These are phyloP conservation scores for Clonostachys solani DNA, from an alignment of 2,329 filamentous ascomycete genomes.

Conservation along the genomic window DNA sequence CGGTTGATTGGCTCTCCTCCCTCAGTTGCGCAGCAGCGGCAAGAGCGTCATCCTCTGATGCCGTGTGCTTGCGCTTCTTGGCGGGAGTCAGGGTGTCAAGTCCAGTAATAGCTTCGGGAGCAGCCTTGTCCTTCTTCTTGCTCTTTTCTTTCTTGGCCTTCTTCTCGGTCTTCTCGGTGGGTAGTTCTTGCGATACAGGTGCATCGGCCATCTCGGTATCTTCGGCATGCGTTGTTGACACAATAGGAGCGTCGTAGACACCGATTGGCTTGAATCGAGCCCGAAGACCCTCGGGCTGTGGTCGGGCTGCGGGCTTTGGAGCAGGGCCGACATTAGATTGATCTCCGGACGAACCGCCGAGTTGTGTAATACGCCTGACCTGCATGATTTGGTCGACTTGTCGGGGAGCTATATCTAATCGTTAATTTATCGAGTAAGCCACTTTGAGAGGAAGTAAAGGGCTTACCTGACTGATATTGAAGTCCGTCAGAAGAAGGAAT, in stretches of 20 bases:
- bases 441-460: background rate
- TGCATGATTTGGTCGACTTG: conserved; percentile 58
- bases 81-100: conserved; percentile 4
- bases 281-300: conserved; percentile 64
- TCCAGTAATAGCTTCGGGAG: conserved; percentile 5
- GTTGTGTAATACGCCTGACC: conserved; percentile 57
- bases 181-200: conserved; percentile 8
- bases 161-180: conserved; percentile 4
- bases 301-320: conserved; percentile 47
- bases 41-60: conserved; percentile 30
- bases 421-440: background rate
- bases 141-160: conserved; percentile 18
- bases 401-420: conserved; percentile 17
- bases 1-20: conserved; percentile 22
- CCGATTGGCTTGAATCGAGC: conserved; percentile 67
- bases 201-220: conserved; percentile 39
- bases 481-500: conserved; percentile 53
- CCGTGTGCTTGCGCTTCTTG: conserved; percentile 26
- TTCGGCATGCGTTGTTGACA: conserved; percentile 19
- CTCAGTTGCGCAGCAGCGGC: conserved; percentile 26
- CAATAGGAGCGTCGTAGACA: conserved; percentile 22
- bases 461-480: conserved; percentile 50
- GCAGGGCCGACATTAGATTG: conserved; percentile 30
- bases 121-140: conserved; percentile 15
- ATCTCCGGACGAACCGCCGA: conserved; percentile 35